Evolutionary conservation across 192 early-diverging fungal species (phyloP).

Genomic region (Coemansia sp.): DNA sequence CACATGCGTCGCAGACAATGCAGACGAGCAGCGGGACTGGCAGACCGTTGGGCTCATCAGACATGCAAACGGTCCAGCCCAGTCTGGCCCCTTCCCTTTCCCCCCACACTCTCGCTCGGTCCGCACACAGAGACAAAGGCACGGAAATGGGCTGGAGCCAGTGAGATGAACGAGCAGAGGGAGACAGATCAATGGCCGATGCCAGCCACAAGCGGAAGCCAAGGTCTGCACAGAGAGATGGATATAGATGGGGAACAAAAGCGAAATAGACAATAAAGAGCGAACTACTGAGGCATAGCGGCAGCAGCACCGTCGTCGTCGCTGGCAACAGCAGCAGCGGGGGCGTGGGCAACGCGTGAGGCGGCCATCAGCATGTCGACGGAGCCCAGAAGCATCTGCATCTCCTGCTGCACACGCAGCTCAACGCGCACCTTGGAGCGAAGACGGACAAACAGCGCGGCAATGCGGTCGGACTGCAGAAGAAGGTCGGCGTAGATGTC

Average conservation of each 20-base stretch:
- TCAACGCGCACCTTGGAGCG: conserved; percentile 74
- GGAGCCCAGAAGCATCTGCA: conserved; percentile 76
- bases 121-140: no score
- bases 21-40: no score
- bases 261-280: neutral
- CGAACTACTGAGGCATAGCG: neutral
- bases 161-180: no score
- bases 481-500: conserved; percentile 85
- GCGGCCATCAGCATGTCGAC: conserved; percentile 73
- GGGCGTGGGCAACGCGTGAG: conserved; percentile 35
- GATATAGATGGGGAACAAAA: neutral
- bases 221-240: neutral
- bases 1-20: no score
- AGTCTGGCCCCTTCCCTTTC: no score
- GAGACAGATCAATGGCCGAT: no score
- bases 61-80: no score
- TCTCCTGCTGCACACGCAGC: conserved; percentile 73
- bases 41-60: no score
- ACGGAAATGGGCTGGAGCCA: no score
- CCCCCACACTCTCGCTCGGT: no score
- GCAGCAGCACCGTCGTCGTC: conserved; percentile 2
- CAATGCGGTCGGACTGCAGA: conserved; percentile 76
- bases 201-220: no score
- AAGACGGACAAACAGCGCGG: conserved; percentile 72
- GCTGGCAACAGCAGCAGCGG: conserved; percentile 6